Evolutionary conservation across 2,329 filamentous ascomycete species (phyloP), one percentile per base, ranked within the genome.

Genomic region (Bretziella fagacearum): DNA sequence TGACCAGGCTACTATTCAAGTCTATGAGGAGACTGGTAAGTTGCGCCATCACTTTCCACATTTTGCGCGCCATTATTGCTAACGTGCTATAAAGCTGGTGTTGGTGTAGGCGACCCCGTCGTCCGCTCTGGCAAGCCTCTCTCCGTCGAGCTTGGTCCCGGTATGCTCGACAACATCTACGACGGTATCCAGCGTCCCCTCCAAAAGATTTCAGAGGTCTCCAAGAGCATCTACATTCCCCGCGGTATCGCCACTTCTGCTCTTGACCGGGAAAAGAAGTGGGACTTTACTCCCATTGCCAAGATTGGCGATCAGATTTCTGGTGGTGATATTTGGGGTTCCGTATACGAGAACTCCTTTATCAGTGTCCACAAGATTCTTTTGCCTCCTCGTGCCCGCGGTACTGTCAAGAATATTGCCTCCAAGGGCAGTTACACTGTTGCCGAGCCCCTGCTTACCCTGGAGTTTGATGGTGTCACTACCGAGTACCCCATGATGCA

Each of bases 101-200:
- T 98, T 55, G 93, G 78, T 56, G 87, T 98, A 55, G 91, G 91
- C 60, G 91, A 98, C 61, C 91, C 91, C 44, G 91, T 98, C 55
- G 59, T 68, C 52, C 77, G 89, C 59, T 95, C 89, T 49, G 84
- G 86, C 64, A 95, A 96, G 73, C 91, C 91, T 53, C 71, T 98
- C 48, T 95, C 91, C 50, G 91, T 98, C 65, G 91, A 98, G 65
- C 81, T 98, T 41, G 91, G 91, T 44, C 91, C 91, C 53, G 91
- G 91, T 62, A 71, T 98, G 63, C 85, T 98, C 75, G 89, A 96
- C 68, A 95, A 91, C 55, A 98, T 98, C 64, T 98, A 96, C 72
- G 91, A 98, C 63, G 91, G 91, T 69, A 98, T 98, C 59, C 91
- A 98, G 65, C 81, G 91, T 61, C 91, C 91, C 44, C 79, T 98